Base-by-base conservation (phyloP, 352 stramenopile genomes). In the Phytopythium montanum region DNA sequence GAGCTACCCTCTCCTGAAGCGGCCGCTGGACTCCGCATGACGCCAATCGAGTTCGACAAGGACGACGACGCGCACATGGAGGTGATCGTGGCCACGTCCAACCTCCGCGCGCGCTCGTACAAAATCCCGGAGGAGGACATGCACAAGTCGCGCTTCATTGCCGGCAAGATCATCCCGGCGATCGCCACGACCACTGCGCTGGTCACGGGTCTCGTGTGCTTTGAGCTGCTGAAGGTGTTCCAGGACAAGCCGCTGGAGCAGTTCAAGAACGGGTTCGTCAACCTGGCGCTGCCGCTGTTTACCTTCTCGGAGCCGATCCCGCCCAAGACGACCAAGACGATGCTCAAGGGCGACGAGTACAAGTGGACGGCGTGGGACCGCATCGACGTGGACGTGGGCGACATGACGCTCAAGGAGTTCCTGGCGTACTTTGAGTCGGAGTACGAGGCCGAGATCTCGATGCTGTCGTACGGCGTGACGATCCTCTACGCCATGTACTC, bases 81-180 rank as follows among this genome's bases (percentile, higher is more conserved):
- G 34, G 95, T 99, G 56, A 97, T 99, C 16, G 96, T 98, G 16
- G 90, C 96, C 33, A 98, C 95, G 21, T 98, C 93, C 18, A 99
- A 99, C 72, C 69, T 99, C 36, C 94, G 98, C 18, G 97, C 96
- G 7, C 87, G 97, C 23, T 98, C 98, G 69, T 99, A 99, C 81
- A 94, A 90, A 46, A 99, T 99, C 59, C 91, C 89, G 18, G 97
- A 98, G 56, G 96, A 86, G 46, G 96, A 99, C 66, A 97, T 98
- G 70, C 96, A 99, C 77, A 94, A 97, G 55, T 98, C 96, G 31
- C 96, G 98, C 53, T 97, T 98, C 33, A 99, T 99, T 78, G 98
- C 98, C n/a, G 98, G 98, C 53, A 98, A 98, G 69, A 99, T 99
- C 70, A 99, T 99, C 62, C 98, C 98, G 13, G 98, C 98, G 18